A percentile compares a stretch with the other conserved stretches of the same genome.
Evolutionary conservation across 2,329 filamentous ascomycete genomes (phyloP).

Genomic region (Ramichloridium luteum): DNA sequence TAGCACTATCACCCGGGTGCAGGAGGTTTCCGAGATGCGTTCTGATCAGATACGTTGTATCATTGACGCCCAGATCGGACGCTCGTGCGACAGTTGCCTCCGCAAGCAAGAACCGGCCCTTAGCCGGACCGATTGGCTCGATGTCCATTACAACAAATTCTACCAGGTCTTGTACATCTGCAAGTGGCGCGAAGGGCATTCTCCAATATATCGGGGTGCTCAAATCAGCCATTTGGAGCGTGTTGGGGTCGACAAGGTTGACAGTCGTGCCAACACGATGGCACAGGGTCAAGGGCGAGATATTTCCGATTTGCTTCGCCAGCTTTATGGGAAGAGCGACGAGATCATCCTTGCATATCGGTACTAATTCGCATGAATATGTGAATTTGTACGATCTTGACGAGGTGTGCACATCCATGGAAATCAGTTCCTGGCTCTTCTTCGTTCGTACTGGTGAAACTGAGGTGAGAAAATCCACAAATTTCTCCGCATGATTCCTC

Average conservation of each 20-base stretch:
- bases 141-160: constrained; percentile 96
- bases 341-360: constrained; percentile 93
- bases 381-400: constrained; percentile 91
- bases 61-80: constrained; percentile 73
- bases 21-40: constrained; percentile 82
- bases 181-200: constrained; percentile 68
- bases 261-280: constrained; percentile 79
- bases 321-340: constrained; percentile 86
- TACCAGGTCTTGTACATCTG: constrained; percentile 71
- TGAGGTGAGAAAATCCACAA: constrained; percentile 79
- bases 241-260: constrained; percentile 80
- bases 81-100: constrained; percentile 82
- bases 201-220: constrained; percentile 80
- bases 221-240: constrained; percentile 81
- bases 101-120: constrained; percentile 71
- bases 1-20: constrained; percentile 77
- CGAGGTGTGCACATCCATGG: constrained; percentile 80
- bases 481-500: constrained; percentile 82
- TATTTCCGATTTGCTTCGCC: constrained; percentile 78
- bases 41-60: constrained; percentile 76
- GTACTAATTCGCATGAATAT: constrained; percentile 77
- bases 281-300: constrained; percentile 75
- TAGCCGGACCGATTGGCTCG: constrained; percentile 60
- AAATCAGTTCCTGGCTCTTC: constrained; percentile 87
- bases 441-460: constrained; percentile 68